Conservation (phyloP, 768 basidiomycete species). For the Suillus americanus region DNA sequence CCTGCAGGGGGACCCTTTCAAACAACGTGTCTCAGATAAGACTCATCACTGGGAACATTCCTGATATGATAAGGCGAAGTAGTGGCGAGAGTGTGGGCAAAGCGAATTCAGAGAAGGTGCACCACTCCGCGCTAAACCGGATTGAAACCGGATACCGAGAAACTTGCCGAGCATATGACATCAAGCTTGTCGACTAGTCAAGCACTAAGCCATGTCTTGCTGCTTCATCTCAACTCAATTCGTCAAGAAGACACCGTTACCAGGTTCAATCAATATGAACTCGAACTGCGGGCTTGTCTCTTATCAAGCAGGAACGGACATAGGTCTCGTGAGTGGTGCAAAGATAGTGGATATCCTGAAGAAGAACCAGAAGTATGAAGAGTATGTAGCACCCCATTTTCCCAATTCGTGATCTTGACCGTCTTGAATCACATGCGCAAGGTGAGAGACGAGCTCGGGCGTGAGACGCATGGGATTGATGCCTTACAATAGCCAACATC, state of each 20-base stretch:
- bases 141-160: neutral
- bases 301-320: conserved; percentile 31
- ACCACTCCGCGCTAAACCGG: neutral
- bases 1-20: neutral
- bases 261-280: conserved; percentile 35
- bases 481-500: conserved; percentile 22
- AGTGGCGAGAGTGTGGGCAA: conserved; percentile 1
- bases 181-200: no score
- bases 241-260: conserved; percentile 25
- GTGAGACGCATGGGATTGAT: neutral
- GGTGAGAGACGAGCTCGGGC: conserved; percentile 13
- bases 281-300: conserved; percentile 28
- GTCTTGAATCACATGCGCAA: conserved; percentile 30
- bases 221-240: neutral
- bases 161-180: neutral
- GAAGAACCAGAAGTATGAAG: conserved; percentile 33
- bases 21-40: conserved; percentile 15
- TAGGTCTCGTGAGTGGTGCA: conserved; percentile 32
- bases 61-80: conserved; percentile 4
- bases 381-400: conserved; percentile 14
- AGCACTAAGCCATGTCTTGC: no score
- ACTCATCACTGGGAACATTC: neutral
- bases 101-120: neutral
- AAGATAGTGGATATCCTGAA: conserved; percentile 33
- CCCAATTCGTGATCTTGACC: neutral